Base-by-base conservation (phyloP, 148 eudicot species). In the Oxyria digyna region DNA sequence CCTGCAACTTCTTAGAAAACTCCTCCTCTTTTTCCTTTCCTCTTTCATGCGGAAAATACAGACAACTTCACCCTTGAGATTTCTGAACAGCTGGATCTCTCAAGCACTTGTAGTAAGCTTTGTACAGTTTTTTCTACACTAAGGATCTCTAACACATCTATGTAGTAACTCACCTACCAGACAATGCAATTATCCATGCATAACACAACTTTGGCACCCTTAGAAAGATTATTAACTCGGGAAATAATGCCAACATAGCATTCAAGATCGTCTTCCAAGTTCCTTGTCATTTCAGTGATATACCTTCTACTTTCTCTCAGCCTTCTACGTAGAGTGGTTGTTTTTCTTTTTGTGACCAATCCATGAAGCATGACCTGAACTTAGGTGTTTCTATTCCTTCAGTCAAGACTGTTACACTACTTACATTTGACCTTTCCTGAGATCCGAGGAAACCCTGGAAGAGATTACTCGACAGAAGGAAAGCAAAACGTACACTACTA, bases 11-110 rank as follows among this genome's bases (percentile, higher is more conserved):
- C 74, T 86, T 87, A 64, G 71, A 67, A 71, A 93, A 85, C 71
- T 89, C 96, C 77, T 93, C 95, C 75, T 93, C 88, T 80, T 93
- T 93, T 57, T 69, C 63, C 75, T 71, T 90, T 79, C 95, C 98
- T 77, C 98, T 85, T 86, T 90, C 82, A 96, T 93, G 83, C 26
- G 73, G 24, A 63, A 7, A 64, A 27, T 15, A 27, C 37, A 14
- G 10, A 14, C 2, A 15, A 27, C 7, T 59, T n/a, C 20, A 59
- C 31, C 31, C 65, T 27, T 59, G 9, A 59, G 37, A 15, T 59
- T 59, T 59, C 18, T 10, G 4, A 35, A 35, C 38, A 10, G 41
- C 8, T 38, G n/a, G 41, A 38, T 38, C 41, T 38, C 41, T 38
- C 41, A n/a, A n/a, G n/a, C n/a, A n/a, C n/a, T n/a, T n/a, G n/a